Base-by-base conservation (phyloP, 768 basidiomycete genomes). In the Tulasnella sp. region DNA sequence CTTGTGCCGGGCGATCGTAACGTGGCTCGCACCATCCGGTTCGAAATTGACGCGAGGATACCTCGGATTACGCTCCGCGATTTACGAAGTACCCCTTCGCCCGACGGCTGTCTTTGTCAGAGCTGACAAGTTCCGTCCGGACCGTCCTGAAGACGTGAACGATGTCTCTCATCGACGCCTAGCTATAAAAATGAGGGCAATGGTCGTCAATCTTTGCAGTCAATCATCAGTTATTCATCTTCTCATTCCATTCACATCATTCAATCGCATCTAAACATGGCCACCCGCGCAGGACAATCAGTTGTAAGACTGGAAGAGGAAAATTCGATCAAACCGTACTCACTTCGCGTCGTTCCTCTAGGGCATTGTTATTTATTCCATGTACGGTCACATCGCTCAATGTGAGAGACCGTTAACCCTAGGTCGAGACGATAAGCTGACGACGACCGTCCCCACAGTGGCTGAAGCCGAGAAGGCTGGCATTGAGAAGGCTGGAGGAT, bases 401-500 rank as follows among this genome's bases (percentile, higher is more conserved):
- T 19, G 76, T 77, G 58, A 58, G 56, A 8, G 36, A n/a, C 31
- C n/a, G 6, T 24, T 39, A 52, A 74, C 73, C 16, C 38, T 46
- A 40, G 27, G n/a, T 18, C 24, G 7, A 31, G 62, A 14, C 10
- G 16, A 18, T 39, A 12, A 0, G 10, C 36, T 42, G 71, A 39
- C 46, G 75, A 76, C 36, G n/a, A 4, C 34, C n/a, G 38, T 76
- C n/a, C 27, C 75, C 82, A 48, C 90, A 74, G 93, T 94, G 83
- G 92, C 93, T 16, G 88, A 90, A 81, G 84, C 87, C 52, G 86
- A 86, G 38, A 88, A 89, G 83, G 81, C 71, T 19, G 88, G 88
- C 72, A 82, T 89, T 82, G 84, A 83, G 76, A 75, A 71, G 31
- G 88, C 88, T 1, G 88, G 89, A 18, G 88, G 88, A 19, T 81